A percentile compares a stretch with the other conserved stretches of the same genome.
Conservation (phyloP, 2,329 filamentous ascomycete genomes). For the Nannizzia gypsea region DNA sequence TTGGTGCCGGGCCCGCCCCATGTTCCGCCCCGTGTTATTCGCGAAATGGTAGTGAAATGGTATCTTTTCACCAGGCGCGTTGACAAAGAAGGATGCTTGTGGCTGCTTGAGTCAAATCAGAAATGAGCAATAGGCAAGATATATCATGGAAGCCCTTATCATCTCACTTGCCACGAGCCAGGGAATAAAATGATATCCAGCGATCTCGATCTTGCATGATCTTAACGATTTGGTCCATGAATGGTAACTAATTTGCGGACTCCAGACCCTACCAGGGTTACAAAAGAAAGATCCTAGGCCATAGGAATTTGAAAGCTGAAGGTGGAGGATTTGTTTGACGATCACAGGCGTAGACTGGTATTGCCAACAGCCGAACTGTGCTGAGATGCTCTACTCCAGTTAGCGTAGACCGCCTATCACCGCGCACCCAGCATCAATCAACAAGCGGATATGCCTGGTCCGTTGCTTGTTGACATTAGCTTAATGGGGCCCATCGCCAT, state of each 20-base stretch:
- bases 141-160: not conserved
- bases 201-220: constrained; percentile 3
- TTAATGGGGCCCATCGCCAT: not conserved
- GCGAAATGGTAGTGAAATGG: not conserved
- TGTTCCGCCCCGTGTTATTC: constrained; percentile 1
- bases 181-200: not conserved
- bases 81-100: not conserved
- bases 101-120: not conserved
- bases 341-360: not conserved
- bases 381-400: not conserved
- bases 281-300: not conserved
- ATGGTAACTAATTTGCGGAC: not conserved
- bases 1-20: not conserved
- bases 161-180: not conserved
- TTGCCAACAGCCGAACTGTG: not conserved
- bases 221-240: not conserved
- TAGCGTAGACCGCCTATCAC: not conserved
- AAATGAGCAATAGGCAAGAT: not conserved
- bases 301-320: not conserved
- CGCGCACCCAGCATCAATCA: not conserved
- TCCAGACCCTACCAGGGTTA: not conserved
- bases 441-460: not conserved
- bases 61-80: not conserved
- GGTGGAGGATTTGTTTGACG: not conserved
- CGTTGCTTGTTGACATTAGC: constrained; percentile 1